These are phyloP conservation scores for Chlorella vulgaris DNA, from an alignment of 139 green algal species.

Conservation along the genomic window DNA sequence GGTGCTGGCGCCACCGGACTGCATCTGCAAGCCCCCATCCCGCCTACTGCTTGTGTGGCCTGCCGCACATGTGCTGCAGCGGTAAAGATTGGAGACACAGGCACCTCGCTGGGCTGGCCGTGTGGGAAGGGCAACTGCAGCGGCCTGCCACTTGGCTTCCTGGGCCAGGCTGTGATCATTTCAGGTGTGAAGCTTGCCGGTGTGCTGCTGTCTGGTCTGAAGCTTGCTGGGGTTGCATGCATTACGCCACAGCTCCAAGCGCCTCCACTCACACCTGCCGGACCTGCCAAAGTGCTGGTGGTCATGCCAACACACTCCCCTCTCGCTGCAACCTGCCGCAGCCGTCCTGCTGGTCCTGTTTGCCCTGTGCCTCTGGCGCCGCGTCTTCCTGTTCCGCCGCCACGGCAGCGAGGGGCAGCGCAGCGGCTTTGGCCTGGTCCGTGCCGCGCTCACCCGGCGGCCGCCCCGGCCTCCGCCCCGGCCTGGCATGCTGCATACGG, in stretches of 20 bases:
- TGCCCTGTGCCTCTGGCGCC: conserved; percentile 15
- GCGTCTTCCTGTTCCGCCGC: background rate
- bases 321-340: background rate
- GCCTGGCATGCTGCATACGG: background rate
- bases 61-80: background rate
- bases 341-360: conserved; percentile 4
- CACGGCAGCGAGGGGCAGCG: background rate
- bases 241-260: too few species aligned
- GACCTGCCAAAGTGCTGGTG: background rate
- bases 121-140: conserved; percentile 1
- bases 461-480: background rate
- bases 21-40: too few species aligned
- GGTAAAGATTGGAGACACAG: background rate
- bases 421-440: conserved; percentile 1
- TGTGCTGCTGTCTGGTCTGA: background rate
- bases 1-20: too few species aligned
- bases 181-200: background rate
- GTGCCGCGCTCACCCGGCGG: background rate
- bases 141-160: conserved; percentile 3
- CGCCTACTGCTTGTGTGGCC: too few species aligned
- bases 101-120: background rate
- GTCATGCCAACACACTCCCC: background rate
- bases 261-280: background rate
- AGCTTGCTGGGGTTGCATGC: too few species aligned
- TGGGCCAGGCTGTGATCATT: conserved; percentile 28